phyloP scores from a whole-genome alignment of 495 filamentous ascomycete genomes.

The Aspergillus funiculosus region DNA sequence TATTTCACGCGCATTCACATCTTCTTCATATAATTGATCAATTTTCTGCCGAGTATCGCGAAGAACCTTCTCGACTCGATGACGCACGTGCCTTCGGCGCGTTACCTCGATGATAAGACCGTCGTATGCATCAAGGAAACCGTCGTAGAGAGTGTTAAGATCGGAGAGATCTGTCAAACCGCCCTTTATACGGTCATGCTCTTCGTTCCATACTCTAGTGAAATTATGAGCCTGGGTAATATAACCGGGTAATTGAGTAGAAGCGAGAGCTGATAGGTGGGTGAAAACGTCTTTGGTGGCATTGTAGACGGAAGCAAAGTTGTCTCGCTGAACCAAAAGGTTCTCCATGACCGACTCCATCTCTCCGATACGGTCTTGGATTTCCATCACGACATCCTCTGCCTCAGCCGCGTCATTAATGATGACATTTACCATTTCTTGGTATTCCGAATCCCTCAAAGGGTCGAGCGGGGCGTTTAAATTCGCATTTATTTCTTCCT shows the following conservation, averaged over 20 bases:
- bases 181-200: constrained; percentile 59
- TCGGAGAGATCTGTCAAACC: constrained; percentile 68
- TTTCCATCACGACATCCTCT: constrained; percentile 82
- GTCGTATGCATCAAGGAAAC: constrained; percentile 78
- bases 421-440: constrained; percentile 78
- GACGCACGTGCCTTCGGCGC: constrained; percentile 61
- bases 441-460: constrained; percentile 67
- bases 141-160: constrained; percentile 71
- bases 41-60: constrained; percentile 70
- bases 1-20: constrained; percentile 65
- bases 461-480: constrained; percentile 55
- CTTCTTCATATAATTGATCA: constrained; percentile 66
- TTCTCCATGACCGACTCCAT: constrained; percentile 63
- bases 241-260: constrained; percentile 56
- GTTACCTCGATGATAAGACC: constrained; percentile 76
- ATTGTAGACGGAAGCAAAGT: constrained; percentile 45
- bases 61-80: constrained; percentile 66
- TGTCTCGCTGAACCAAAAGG: constrained; percentile 48
- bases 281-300: constrained; percentile 53
- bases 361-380: constrained; percentile 65
- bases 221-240: constrained; percentile 67
- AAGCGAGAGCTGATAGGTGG: constrained; percentile 62
- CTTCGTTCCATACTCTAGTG: constrained; percentile 65
- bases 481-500: constrained; percentile 51
- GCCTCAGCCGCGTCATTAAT: constrained; percentile 79